Base-by-base conservation (phyloP, 2,329 filamentous ascomycete genomes). In the Coniochaeta sp. region DNA sequence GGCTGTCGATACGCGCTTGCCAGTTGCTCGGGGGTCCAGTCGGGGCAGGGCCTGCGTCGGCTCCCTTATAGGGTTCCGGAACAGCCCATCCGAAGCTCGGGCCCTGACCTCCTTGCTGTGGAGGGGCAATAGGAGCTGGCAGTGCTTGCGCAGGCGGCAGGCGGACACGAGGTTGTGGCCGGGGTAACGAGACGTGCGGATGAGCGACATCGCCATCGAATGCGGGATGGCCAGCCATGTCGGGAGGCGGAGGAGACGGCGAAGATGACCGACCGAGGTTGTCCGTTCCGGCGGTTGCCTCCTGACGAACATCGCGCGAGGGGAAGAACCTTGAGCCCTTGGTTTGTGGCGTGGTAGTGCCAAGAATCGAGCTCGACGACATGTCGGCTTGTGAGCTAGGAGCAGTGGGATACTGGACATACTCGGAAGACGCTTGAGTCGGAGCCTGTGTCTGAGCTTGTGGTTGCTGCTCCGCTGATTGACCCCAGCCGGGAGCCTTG, bases 1-100 rank as follows among this genome's bases (percentile, higher is more conserved):
- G 76, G 45, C 79, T 85, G 66, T 95, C 91, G 66, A 96, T 91
- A 61, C 84, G 84, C 60, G 87, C 85, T 66, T 95, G 90, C 91
- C 91, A 65, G 10, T 51, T 47, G 45, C 49, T 58, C 9, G 26
- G 12, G 24, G 45, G 54, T 56, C 22, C 53, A 30, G 16, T 53
- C 56, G 24, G 26, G 3, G 45, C 28, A 7, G 45, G 6, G 26
- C 14, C 53, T 40, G 47, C 13, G 16, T 49, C 47, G 3, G 14
- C 18, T 26, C 70, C 69, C 52, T 62, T 70, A 32, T 59, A 63
- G 4, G 63, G 52, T 14, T 62, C 60, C 20, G 66, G 65, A 33
- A 62, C 63, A 32, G 67, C 60, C 71, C 71, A 72, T n/a, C 61
- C 59, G 45, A 66, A 64, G 24, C 61, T 59, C 6, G 61, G 53